These are phyloP conservation scores for Oemleria cerasiformis DNA, from an alignment of 306 rosid genomes.

Conservation along the genomic window DNA sequence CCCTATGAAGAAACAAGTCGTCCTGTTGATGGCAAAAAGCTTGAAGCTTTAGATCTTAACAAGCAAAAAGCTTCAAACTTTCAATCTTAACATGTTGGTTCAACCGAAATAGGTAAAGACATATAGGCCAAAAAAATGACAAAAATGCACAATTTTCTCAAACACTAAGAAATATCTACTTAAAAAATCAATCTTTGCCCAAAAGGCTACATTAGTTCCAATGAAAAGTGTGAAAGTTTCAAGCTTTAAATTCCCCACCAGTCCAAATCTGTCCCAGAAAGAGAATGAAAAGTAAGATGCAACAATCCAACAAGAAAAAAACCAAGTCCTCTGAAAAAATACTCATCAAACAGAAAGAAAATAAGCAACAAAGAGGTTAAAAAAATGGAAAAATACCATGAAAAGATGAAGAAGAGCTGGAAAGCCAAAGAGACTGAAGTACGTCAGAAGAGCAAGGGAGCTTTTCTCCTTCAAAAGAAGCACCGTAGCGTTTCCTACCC, in stretches of 20 bases:
- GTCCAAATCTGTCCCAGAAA: neutral
- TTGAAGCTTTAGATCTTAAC: neutral
- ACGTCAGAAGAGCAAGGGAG: conserved; percentile 55
- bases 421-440: conserved; percentile 63
- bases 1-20: neutral
- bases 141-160: neutral
- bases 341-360: neutral
- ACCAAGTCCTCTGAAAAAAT: neutral
- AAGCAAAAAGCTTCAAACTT: conserved; percentile 1
- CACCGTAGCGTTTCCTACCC: conserved; percentile 43
- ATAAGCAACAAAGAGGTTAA: no score
- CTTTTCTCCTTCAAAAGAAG: conserved; percentile 41
- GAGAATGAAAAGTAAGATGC: neutral
- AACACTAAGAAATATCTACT: neutral
- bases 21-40: neutral
- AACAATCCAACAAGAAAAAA: conserved; percentile 5
- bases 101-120: neutral
- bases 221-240: neutral
- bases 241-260: neutral
- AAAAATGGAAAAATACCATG: conserved; percentile 34
- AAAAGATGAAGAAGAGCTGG: conserved; percentile 49
- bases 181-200: neutral
- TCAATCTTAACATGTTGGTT: neutral
- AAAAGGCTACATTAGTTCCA: neutral
- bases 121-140: neutral